A percentile compares a stretch with the other conserved stretches of the same genome.
These are phyloP conservation scores for Sclerotinia nivalis DNA, from an alignment of 2,329 filamentous ascomycete species.

Conservation along the genomic window DNA sequence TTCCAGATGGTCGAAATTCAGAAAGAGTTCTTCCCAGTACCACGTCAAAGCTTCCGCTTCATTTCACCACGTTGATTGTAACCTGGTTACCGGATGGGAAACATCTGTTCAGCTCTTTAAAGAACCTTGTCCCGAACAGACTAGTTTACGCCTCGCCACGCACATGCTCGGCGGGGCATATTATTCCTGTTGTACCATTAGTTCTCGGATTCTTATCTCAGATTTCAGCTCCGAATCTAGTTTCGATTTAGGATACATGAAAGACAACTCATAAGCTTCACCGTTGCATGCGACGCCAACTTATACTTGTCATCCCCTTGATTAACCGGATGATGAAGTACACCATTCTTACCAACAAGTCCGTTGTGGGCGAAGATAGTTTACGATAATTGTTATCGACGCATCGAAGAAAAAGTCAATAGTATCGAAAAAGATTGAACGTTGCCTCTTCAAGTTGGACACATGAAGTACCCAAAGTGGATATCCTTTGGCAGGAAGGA, in stretches of 20 bases:
- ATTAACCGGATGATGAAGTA: constrained; percentile 3
- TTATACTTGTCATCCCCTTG: background rate
- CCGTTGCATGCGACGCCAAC: background rate
- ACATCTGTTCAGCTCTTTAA: constrained; percentile 10
- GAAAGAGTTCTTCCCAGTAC: constrained; percentile 3
- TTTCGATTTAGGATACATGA: constrained; percentile 5
- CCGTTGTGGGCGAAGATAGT: background rate
- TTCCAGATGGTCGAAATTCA: background rate
- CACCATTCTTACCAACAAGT: constrained; percentile 9
- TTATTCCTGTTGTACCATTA: constrained; percentile 10
- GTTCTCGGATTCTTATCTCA: constrained; percentile 14
- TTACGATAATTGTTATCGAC: constrained; percentile 10
- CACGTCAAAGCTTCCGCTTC: constrained; percentile 1
- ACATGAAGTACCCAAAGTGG: constrained; percentile 21
- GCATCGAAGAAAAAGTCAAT: background rate
- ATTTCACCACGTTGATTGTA: constrained; percentile 7
- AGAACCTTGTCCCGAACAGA: background rate
- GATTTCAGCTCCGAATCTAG: constrained; percentile 16
- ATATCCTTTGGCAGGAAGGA: constrained; percentile 10
- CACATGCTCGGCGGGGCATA: background rate
- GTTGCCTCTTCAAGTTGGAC: background rate
- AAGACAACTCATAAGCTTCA: background rate
- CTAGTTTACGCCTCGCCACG: constrained; percentile 1
- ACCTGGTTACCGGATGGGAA: constrained; percentile 7
- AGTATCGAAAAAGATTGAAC: background rate